These are phyloP conservation scores for Podila minutissima DNA, from an alignment of 192 early-diverging fungal species.

Conservation along the genomic window DNA sequence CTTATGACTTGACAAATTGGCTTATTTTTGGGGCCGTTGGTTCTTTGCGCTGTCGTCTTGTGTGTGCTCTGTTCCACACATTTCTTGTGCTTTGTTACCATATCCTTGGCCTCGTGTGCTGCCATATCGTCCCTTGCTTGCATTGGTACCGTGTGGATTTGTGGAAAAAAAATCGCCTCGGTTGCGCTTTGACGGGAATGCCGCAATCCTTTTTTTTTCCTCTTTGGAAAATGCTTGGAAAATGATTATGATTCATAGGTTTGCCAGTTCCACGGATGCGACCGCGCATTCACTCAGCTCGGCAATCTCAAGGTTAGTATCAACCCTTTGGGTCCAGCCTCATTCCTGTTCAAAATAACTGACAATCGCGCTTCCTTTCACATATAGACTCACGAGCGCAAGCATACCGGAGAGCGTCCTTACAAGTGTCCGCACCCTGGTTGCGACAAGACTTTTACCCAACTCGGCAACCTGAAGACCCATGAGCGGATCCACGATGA, in stretches of 20 bases:
- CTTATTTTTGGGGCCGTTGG: slow-evolving; percentile 45
- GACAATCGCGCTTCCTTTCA: neutral
- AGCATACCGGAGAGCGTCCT: slow-evolving; percentile 71
- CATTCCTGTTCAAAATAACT: neutral
- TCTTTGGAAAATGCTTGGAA: slow-evolving; percentile 21
- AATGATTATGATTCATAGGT: slow-evolving; percentile 55
- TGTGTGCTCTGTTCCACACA: slow-evolving; percentile 17
- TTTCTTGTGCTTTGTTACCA: slow-evolving; percentile 47
- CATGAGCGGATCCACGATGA: slow-evolving; percentile 84
- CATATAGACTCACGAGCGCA: slow-evolving; percentile 54
- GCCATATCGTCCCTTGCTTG: neutral
- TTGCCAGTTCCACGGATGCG: slow-evolving; percentile 74
- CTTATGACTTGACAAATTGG: slow-evolving; percentile 10
- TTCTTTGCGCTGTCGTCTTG: slow-evolving; percentile 48
- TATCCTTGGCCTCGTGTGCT: slow-evolving; percentile 1
- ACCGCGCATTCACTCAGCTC: slow-evolving; percentile 78
- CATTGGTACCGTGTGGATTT: slow-evolving; percentile 29
- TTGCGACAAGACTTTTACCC: slow-evolving; percentile 83
- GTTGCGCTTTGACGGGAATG: slow-evolving; percentile 14
- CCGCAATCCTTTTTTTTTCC: neutral
- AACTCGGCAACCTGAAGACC: slow-evolving; percentile 84
- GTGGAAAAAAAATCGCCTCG: slow-evolving; percentile 11
- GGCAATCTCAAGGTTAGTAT: slow-evolving; percentile 66
- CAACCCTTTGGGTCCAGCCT: neutral
- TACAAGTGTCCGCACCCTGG: slow-evolving; percentile 69